Evolutionary conservation across 1,284 basidiomycete genomes (phyloP), one percentile per base, ranked within the genome.

Genomic region (Tremellales sp.): DNA sequence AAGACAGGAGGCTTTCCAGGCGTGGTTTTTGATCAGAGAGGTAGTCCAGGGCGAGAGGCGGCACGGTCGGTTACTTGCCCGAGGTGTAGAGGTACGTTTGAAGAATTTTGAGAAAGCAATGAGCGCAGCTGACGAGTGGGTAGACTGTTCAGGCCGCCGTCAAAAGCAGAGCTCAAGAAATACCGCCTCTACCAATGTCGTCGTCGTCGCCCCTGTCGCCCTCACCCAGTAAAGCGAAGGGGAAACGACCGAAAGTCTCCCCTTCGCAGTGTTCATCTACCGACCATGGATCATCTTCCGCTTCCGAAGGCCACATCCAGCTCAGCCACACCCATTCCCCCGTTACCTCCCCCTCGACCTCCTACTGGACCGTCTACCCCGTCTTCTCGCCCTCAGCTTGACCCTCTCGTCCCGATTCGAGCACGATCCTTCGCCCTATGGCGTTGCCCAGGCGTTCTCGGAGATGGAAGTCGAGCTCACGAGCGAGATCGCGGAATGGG

Each of bases 1-100:
- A n/a, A n/a, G n/a, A n/a, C n/a, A n/a, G n/a, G n/a, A n/a, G n/a
- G n/a, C n/a, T n/a, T n/a, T n/a, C 8, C 35, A 47, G n/a, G 61
- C 61, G 13, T 65, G 63, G 63, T 65, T 65, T 41, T 51, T 60
- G 2, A 65, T 57, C 14, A 48, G 63, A 28, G 63, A 65, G 50
- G 35, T 65, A 12, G 56, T 65, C 1, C 57, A 63, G 18, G 61
- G 63, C 5, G 63, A 65, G 31, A 44, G 55, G 33, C 44, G 61
- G 24, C 43, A 63, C 53, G 61, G 59, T 0, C 41, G 57, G 25
- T 29, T 58, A 29, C 34, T 65, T 29, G 56, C 57, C 7, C 48
- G 47, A n/a, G 60, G 61, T 10, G 52, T 63, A 8, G 46, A 42
- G 42, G 63, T 63, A 43, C 47, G 63, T 50, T 13, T 21, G 8